phyloP scores from a whole-genome alignment of 768 basidiomycete species.

The Strobilomyces confusus region DNA sequence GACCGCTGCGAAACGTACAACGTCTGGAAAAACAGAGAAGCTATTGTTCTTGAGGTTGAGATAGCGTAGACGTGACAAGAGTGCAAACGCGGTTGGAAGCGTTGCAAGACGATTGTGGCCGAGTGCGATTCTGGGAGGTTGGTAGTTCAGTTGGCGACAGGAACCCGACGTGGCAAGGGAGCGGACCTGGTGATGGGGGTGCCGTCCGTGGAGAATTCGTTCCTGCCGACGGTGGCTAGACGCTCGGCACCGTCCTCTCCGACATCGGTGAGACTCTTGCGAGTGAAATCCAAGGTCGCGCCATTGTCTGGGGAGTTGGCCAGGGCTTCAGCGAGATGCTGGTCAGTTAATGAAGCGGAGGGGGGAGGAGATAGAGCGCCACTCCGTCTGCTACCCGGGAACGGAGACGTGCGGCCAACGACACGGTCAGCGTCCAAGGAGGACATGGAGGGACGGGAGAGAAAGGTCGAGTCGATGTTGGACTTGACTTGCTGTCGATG shows the following conservation, averaged over 20 bases:
- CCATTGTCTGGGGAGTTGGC: conserved; percentile 70
- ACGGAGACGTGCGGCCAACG: conserved; percentile 28
- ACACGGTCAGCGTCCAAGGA: conserved; percentile 29
- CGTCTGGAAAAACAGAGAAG: conserved; percentile 79
- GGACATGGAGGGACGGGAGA: conserved; percentile 21
- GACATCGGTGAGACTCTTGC: conserved; percentile 73
- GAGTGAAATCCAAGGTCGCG: conserved; percentile 79
- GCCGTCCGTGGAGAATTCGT: conserved; percentile 43
- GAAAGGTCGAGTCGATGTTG: conserved; percentile 9
- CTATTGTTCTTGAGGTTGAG: conserved; percentile 84
- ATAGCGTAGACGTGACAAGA: conserved; percentile 73
- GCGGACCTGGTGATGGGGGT: conserved; percentile 59
- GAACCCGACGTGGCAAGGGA: conserved; percentile 5
- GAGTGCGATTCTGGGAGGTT: conserved; percentile 66
- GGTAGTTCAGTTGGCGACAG: conserved; percentile 5
- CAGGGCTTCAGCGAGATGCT: conserved; percentile 64
- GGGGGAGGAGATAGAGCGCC: conserved; percentile 28
- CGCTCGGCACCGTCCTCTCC: conserved; percentile 71
- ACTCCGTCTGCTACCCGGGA: conserved; percentile 21
- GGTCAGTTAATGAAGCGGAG: conserved; percentile 45
- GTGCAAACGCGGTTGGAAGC: conserved; percentile 70
- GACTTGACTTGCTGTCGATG: conserved; percentile 10
- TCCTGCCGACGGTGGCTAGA: conserved; percentile 59
- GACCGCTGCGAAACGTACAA: conserved; percentile 50
- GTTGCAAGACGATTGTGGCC: conserved; percentile 79